These are phyloP conservation scores for Sugiyamaella valdiviana DNA, from an alignment of 805 yeast genomes.

Conservation along the genomic window DNA sequence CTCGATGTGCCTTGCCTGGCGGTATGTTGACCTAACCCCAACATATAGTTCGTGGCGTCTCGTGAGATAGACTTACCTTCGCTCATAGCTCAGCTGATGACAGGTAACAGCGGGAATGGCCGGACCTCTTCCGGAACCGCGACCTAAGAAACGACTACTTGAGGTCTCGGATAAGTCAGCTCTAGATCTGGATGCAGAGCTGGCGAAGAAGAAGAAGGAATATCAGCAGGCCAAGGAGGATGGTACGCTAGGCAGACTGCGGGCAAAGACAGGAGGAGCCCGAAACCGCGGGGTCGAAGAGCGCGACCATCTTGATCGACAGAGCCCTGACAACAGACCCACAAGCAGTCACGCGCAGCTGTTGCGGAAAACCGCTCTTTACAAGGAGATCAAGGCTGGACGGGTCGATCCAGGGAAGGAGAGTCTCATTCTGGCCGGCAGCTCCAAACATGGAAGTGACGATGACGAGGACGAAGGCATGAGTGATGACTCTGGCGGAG, in stretches of 20 bases:
- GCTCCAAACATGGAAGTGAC: background rate
- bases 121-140: too few relatives aligned
- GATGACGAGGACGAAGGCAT: conserved; percentile 1
- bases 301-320: background rate
- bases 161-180: conserved; percentile 8
- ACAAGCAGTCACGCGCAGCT: background rate
- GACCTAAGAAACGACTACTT: background rate
- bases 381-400: conserved; percentile 13
- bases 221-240: conserved; percentile 2
- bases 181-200: conserved; percentile 5
- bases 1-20: too few relatives aligned
- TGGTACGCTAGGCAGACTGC: too few relatives aligned
- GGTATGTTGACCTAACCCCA: too few relatives aligned
- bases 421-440: conserved; percentile 5
- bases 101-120: too few relatives aligned
- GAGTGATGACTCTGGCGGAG: conserved; percentile 1
- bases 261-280: too few relatives aligned
- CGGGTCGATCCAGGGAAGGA: conserved; percentile 5
- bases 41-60: too few relatives aligned
- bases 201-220: conserved; percentile 9
- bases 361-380: conserved; percentile 11
- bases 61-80: too few relatives aligned
- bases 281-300: background rate
- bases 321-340: background rate
- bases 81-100: too few relatives aligned